These are phyloP conservation scores for Microbotryum intermedium DNA, from an alignment of 1,284 basidiomycete species.

Conservation along the genomic window DNA sequence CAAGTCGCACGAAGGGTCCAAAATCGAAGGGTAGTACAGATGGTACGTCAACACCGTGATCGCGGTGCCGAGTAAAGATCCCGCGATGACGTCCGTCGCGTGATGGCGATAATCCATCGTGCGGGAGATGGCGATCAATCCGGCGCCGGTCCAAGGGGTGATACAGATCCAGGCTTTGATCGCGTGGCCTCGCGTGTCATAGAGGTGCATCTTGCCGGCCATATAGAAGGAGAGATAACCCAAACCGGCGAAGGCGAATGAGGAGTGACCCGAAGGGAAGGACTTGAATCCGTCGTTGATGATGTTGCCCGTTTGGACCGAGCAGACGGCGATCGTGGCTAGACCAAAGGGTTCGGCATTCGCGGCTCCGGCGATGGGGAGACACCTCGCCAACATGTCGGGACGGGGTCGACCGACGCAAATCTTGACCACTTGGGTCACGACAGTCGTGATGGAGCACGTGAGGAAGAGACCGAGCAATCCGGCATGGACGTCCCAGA, in stretches of 20 bases:
- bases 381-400: conserved; percentile 31
- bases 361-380: conserved; percentile 52
- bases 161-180: conserved; percentile 76
- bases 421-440: conserved; percentile 75
- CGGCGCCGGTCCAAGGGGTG: conserved; percentile 65
- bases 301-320: conserved; percentile 35
- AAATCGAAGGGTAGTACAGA: conserved; percentile 55
- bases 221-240: conserved; percentile 83
- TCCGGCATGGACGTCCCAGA: conserved; percentile 82
- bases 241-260: conserved; percentile 71
- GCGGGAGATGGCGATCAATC: conserved; percentile 65
- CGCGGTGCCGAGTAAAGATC: conserved; percentile 36
- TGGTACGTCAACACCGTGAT: conserved; percentile 35
- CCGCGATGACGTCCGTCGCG: conserved; percentile 41
- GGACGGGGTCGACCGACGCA: conserved; percentile 73
- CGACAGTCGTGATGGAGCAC: conserved; percentile 62
- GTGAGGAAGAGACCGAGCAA: conserved; percentile 57
- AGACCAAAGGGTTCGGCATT: conserved; percentile 59
- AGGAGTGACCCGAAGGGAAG: conserved; percentile 79
- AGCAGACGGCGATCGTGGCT: conserved; percentile 68
- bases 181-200: conserved; percentile 72
- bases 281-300: conserved; percentile 81
- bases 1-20: conserved; percentile 54
- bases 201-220: conserved; percentile 84
- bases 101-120: conserved; percentile 45